Evolutionary conservation across 352 stramenopile species (phyloP).

Genomic region (Pythium vanterpoolii): DNA sequence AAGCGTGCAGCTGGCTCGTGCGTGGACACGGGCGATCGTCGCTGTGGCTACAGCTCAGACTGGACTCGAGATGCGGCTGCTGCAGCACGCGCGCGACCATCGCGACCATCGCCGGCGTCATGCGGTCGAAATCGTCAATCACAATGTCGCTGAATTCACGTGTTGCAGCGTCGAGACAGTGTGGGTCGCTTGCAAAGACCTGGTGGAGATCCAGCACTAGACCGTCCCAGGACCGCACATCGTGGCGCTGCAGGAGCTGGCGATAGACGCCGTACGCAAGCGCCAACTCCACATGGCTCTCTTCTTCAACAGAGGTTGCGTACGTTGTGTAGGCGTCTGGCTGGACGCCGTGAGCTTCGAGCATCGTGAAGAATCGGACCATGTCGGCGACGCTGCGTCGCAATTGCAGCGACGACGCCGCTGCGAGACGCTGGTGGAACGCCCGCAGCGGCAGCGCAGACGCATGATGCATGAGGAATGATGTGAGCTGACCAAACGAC

Average conservation of each 20-base stretch:
- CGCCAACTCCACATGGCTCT: constrained; percentile 33
- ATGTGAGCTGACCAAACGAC: constrained; percentile 36
- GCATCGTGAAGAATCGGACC: constrained; percentile 63
- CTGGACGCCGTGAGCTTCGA: constrained; percentile 57
- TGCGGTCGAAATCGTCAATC: constrained; percentile 61
- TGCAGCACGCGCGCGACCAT: constrained; percentile 39
- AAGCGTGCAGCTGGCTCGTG: constrained; percentile 33
- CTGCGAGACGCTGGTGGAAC: constrained; percentile 39
- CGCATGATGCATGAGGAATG: constrained; percentile 53
- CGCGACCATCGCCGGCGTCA: constrained; percentile 65
- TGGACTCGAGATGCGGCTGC: constrained; percentile 42
- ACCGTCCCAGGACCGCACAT: constrained; percentile 66
- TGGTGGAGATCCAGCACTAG: constrained; percentile 52
- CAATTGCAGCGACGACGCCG: constrained; percentile 40
- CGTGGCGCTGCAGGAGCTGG: constrained; percentile 44
- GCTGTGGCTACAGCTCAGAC: constrained; percentile 50
- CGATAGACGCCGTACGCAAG: constrained; percentile 51
- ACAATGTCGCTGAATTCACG: constrained; percentile 62
- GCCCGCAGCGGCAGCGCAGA: constrained; percentile 33
- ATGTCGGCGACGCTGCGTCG: constrained; percentile 55
- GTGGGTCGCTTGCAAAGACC: constrained; percentile 10
- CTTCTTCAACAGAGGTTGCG: constrained; percentile 11
- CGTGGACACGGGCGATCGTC: constrained; percentile 26
- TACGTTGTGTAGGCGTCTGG: constrained; percentile 36
- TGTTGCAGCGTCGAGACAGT: constrained; percentile 12